Percentiles rank a stretch among this genome's conserved stretches.
These are phyloP conservation scores for Periconia macrospinosa DNA, from an alignment of 2,329 filamentous ascomycete genomes.

Conservation along the genomic window DNA sequence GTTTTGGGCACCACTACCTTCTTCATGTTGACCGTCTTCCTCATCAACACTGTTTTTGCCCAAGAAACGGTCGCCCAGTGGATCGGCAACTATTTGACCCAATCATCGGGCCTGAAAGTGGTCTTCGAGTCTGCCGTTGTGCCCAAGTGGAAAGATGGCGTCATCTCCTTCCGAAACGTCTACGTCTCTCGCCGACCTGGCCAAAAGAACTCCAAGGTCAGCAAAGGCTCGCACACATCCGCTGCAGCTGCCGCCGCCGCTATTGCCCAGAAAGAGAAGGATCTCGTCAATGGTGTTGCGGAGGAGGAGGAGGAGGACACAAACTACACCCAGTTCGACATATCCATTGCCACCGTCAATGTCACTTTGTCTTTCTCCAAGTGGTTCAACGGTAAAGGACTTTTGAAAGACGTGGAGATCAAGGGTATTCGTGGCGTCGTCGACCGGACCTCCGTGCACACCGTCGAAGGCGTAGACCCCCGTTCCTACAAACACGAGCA, in stretches of 20 bases:
- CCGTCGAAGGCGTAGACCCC: slow-evolving; percentile 74
- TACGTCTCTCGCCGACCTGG: slow-evolving; percentile 92
- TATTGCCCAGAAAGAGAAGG: slow-evolving; percentile 54
- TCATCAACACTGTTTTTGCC: slow-evolving; percentile 94
- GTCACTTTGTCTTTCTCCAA: slow-evolving; percentile 97
- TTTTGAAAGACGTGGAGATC: slow-evolving; percentile 88
- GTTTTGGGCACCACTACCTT: slow-evolving; percentile 97
- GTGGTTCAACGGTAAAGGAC: slow-evolving; percentile 96
- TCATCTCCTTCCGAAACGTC: slow-evolving; percentile 95
- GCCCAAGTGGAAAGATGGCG: slow-evolving; percentile 90
- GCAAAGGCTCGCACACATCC: slow-evolving; percentile 83
- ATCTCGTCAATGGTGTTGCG: slow-evolving; percentile 43
- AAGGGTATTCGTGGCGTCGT: slow-evolving; percentile 91
- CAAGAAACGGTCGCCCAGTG: slow-evolving; percentile 94
- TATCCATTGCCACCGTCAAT: slow-evolving; percentile 93
- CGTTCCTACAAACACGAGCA: slow-evolving; percentile 86
- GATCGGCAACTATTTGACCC: slow-evolving; percentile 93
- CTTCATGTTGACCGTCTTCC: slow-evolving; percentile 85
- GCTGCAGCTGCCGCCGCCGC: slow-evolving; percentile 85
- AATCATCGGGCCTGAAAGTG: slow-evolving; percentile 88
- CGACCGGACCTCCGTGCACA: slow-evolving; percentile 81
- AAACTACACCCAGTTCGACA: slow-evolving; percentile 96
- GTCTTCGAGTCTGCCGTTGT: slow-evolving; percentile 98
- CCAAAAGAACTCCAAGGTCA: slow-evolving; percentile 78
- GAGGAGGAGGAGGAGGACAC: slow-evolving; percentile 75